Conservation (phyloP, 495 filamentous ascomycete genomes). For the Durotheca rogersii region DNA sequence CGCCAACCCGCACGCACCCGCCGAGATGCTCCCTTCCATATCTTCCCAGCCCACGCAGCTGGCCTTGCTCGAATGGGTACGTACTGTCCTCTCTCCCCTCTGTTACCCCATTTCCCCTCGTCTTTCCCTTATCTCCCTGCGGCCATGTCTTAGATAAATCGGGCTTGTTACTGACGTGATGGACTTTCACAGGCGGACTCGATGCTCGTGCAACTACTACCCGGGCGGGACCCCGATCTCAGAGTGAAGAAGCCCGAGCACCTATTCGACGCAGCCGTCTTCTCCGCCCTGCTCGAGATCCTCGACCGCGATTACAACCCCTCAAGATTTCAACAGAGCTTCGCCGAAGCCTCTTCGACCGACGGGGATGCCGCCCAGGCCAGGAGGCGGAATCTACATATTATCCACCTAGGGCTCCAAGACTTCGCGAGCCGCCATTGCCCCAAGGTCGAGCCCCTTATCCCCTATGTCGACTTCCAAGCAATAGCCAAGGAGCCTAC, state of each 20-base stretch:
- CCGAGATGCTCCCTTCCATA: conserved; percentile 31
- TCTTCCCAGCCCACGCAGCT: conserved; percentile 34
- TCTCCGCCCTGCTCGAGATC: conserved; percentile 63
- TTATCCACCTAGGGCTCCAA: conserved; percentile 32
- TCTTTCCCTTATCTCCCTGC: neutral
- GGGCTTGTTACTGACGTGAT: conserved; percentile 17
- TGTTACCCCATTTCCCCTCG: neutral
- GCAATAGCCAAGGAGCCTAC: conserved; percentile 29
- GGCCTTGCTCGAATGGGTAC: conserved; percentile 51
- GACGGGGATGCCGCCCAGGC: conserved; percentile 20
- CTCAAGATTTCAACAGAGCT: conserved; percentile 62
- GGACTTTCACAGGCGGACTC: conserved; percentile 25
- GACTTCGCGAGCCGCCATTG: conserved; percentile 25
- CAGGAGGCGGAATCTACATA: conserved; percentile 32
- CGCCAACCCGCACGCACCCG: conserved; percentile 5
- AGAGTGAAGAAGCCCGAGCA: conserved; percentile 51
- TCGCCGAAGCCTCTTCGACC: conserved; percentile 14
- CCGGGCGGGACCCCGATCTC: conserved; percentile 24
- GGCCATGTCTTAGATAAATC: conserved; percentile 2
- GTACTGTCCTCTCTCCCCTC: conserved; percentile 6
- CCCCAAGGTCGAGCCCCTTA: conserved; percentile 28
- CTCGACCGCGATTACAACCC: conserved; percentile 60
- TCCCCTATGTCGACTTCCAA: conserved; percentile 31
- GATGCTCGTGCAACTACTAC: conserved; percentile 26
- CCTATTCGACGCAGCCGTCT: conserved; percentile 71